A percentile compares a stretch with the other conserved stretches of the same genome.
Conservation (phyloP, 257 asterid species). For the Solanum habrochaites region DNA sequence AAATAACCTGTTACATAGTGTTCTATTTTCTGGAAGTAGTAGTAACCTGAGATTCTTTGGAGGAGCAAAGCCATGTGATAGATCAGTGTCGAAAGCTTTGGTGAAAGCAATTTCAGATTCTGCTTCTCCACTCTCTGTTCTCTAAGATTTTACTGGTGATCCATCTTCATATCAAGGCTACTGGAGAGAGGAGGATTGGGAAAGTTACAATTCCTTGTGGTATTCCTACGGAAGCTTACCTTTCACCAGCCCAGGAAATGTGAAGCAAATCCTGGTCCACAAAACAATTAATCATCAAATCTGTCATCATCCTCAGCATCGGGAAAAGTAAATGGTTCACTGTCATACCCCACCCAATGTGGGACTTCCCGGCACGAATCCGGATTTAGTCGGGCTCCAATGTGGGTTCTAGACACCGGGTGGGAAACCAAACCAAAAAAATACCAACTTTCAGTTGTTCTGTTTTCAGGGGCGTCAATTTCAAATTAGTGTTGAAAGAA, state of each 20-base stretch:
- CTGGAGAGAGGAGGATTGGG: background rate
- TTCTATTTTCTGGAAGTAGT: slow-evolving; percentile 54
- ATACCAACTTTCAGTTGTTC: background rate
- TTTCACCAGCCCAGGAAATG: slow-evolving; percentile 82
- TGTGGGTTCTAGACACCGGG: background rate
- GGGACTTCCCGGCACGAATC: background rate
- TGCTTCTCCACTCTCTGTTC: slow-evolving; percentile 38
- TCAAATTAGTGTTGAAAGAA: background rate
- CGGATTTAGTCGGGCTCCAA: background rate
- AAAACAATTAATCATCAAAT: slow-evolving; percentile 53
- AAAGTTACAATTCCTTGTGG: background rate
- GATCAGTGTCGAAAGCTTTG: slow-evolving; percentile 37
- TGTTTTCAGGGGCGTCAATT: background rate
- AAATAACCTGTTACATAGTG: slow-evolving; percentile 56
- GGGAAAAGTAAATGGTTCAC: slow-evolving; percentile 24
- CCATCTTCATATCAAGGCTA: slow-evolving; percentile 31
- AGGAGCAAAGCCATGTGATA: slow-evolving; percentile 50
- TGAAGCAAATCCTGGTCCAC: slow-evolving; percentile 58
- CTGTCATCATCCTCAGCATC: slow-evolving; percentile 45
- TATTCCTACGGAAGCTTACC: slow-evolving; percentile 26
- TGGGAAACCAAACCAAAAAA: background rate
- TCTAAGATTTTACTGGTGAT: slow-evolving; percentile 46
- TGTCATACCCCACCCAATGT: slow-evolving; percentile 23
- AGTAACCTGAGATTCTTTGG: slow-evolving; percentile 77
- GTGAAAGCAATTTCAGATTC: slow-evolving; percentile 58